Conservation (phyloP, 345 rosid species). For the Linum lewisii region DNA sequence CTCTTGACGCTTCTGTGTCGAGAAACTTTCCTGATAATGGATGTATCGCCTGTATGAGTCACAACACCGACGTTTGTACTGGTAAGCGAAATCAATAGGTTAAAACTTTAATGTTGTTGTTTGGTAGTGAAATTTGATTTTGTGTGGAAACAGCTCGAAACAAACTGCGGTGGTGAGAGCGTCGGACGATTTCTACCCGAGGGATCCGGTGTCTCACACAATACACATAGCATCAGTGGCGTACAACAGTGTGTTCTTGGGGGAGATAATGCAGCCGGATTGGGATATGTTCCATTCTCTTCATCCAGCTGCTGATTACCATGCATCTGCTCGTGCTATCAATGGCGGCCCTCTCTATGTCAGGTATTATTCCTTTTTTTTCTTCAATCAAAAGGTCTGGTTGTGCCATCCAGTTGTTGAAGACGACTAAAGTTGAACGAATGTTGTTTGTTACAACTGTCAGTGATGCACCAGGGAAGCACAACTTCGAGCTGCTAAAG, state of each 20-base stretch:
- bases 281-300: constrained; percentile 98
- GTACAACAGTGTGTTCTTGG: constrained; percentile 77
- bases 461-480: constrained; percentile 89
- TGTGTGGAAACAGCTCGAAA: constrained; percentile 76
- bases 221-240: constrained; percentile 89
- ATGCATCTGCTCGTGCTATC: constrained; percentile 90
- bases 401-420: too few species aligned
- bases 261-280: constrained; percentile 86
- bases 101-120: too few species aligned
- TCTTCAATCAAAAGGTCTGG: too few species aligned
- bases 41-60: constrained; percentile 95
- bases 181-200: constrained; percentile 89
- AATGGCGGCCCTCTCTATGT: constrained; percentile 91
- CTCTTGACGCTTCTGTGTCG: constrained; percentile 76
- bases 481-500: constrained; percentile 67
- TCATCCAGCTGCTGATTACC: constrained; percentile 89
- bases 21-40: constrained; percentile 82
- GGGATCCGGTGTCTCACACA: constrained; percentile 85
- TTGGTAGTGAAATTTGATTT: neutral
- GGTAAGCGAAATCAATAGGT: constrained; percentile 42
- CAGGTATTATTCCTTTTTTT: too few species aligned
- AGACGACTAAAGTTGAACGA: too few species aligned
- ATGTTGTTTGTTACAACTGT: too few species aligned
- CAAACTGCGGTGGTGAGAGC: constrained; percentile 89
- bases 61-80: constrained; percentile 90